phyloP scores from a whole-genome alignment of 2,329 filamentous ascomycete genomes.

The Falciphora oryzae region DNA sequence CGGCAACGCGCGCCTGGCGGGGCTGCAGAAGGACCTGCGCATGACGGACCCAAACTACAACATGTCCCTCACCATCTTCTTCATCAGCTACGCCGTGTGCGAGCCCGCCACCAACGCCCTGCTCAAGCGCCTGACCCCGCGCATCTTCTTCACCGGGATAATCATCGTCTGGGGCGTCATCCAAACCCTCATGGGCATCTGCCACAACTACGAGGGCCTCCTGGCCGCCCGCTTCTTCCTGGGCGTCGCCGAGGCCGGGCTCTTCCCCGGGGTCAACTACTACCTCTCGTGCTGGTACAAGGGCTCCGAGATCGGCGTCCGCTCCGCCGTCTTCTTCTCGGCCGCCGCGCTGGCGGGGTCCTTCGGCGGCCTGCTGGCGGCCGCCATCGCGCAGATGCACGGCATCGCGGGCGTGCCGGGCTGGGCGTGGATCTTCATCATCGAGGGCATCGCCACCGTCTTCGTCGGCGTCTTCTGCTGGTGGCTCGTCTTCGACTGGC shows the following conservation, averaged over 20 bases:
- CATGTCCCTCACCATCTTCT: constrained; percentile 17
- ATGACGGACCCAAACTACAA: constrained; percentile 15
- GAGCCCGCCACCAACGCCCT: constrained; percentile 38
- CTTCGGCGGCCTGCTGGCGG: constrained; percentile 68
- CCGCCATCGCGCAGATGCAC: constrained; percentile 65
- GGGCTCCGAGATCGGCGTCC: constrained; percentile 71
- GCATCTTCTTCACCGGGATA: constrained; percentile 30
- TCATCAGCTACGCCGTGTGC: constrained; percentile 17
- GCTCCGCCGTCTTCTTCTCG: constrained; percentile 78
- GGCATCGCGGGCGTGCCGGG: constrained; percentile 51
- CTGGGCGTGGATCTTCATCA: constrained; percentile 63
- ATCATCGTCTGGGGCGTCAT: constrained; percentile 40
- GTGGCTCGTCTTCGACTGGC: constrained; percentile 80
- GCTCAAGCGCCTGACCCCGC: constrained; percentile 32
- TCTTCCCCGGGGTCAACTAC: constrained; percentile 60
- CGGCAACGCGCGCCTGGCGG: constrained; percentile 16
- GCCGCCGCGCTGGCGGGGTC: constrained; percentile 74
- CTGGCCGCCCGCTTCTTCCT: constrained; percentile 38
- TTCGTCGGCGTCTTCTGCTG: constrained; percentile 62
- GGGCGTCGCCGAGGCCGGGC: constrained; percentile 39
- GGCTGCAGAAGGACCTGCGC: constrained; percentile 12
- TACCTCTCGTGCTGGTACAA: constrained; percentile 83
- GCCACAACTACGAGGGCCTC: constrained; percentile 32
- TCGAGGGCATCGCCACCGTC: constrained; percentile 66
- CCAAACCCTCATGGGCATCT: constrained; percentile 41